Evolutionary conservation across 2,329 filamentous ascomycete genomes (phyloP).

Genomic region (Aspergillus sp.): DNA sequence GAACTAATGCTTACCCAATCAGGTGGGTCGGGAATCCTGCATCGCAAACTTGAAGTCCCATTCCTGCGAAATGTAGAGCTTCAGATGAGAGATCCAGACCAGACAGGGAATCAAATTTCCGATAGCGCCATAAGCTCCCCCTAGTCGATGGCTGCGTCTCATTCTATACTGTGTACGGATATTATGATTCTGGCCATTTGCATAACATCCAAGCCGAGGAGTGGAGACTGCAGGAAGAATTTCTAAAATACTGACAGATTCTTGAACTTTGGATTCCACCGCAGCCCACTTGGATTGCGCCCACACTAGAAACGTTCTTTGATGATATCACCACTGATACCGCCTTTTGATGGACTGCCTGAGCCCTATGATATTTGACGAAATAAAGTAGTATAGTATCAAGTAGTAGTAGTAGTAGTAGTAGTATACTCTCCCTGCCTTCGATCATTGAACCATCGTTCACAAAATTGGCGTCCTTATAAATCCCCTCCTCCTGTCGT

Average conservation of each 20-base stretch:
- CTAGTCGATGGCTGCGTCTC: no score
- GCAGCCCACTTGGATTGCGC: not conserved
- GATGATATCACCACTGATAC: not conserved
- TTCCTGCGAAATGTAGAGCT: not conserved
- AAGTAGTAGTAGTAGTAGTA: no score
- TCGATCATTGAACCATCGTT: no score
- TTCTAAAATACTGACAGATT: not conserved
- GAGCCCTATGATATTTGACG: no score
- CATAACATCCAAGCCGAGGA: not conserved
- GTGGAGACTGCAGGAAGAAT: not conserved
- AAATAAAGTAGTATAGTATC: no score
- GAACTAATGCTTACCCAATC: not conserved
- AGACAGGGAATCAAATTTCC: not conserved
- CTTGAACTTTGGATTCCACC: not conserved
- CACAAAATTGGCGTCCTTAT: no score
- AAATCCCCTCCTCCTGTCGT: no score
- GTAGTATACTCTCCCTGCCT: no score
- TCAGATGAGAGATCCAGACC: no score
- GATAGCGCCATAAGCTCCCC: not conserved
- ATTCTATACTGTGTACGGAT: no score
- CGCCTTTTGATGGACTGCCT: not conserved
- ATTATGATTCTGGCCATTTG: no score
- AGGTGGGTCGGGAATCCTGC: not conserved
- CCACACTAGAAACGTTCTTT: no score
- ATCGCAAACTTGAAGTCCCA: not conserved